Evolutionary conservation across 2,329 filamentous ascomycete genomes (phyloP).

Genomic region (Waltergamsia citrina): DNA sequence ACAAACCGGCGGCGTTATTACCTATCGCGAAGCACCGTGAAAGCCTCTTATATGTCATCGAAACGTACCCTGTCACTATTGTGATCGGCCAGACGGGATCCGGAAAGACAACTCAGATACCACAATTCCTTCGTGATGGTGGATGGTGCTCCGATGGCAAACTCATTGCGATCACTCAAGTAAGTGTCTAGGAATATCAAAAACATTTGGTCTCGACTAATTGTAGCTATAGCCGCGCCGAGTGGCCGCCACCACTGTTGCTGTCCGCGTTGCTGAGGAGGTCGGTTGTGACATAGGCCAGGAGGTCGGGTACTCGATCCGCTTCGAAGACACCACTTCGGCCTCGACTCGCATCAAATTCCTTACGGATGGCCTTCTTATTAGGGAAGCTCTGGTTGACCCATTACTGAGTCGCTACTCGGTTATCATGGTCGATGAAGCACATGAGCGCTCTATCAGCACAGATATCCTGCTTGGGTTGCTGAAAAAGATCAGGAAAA

Average conservation of each 20-base stretch:
- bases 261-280: conserved; percentile 82
- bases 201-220: no score
- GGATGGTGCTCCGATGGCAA: conserved; percentile 85
- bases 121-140: conserved; percentile 78
- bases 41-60: conserved; percentile 74
- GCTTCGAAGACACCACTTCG: conserved; percentile 86
- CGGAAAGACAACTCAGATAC: conserved; percentile 92
- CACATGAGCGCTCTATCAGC: conserved; percentile 86
- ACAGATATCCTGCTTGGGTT: conserved; percentile 86
- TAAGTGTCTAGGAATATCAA: conserved; percentile 30
- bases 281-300: conserved; percentile 78
- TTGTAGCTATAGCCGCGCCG: conserved; percentile 63
- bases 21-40: conserved; percentile 81
- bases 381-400: conserved; percentile 88
- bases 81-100: conserved; percentile 91
- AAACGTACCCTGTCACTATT: conserved; percentile 76
- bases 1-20: conserved; percentile 75
- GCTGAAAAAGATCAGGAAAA: conserved; percentile 80
- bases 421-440: conserved; percentile 96
- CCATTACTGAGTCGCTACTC: conserved; percentile 85
- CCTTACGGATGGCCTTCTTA: conserved; percentile 82
- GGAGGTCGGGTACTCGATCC: conserved; percentile 87
- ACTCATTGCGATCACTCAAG: conserved; percentile 82
- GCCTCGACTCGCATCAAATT: conserved; percentile 85
- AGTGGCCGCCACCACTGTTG: conserved; percentile 86